These are phyloP conservation scores for Cotoneaster glaucophyllus DNA, from an alignment of 306 rosid genomes.

Conservation along the genomic window DNA sequence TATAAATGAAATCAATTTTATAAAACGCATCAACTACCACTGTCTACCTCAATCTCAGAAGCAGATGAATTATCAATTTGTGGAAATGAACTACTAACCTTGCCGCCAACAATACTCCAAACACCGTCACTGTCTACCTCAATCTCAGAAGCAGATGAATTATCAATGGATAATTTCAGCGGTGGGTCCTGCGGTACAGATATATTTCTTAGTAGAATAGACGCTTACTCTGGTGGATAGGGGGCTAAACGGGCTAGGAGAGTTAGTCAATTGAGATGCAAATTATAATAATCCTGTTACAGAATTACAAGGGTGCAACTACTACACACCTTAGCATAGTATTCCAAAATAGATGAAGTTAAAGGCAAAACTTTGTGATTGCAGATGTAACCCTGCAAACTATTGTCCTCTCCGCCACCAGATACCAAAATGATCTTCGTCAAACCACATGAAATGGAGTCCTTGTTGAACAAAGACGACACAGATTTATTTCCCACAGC, in stretches of 20 bases:
- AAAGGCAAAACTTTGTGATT: constrained; percentile 41
- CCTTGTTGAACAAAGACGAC: constrained; percentile 30
- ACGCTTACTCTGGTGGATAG: constrained; percentile 1
- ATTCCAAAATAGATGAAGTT: constrained; percentile 42
- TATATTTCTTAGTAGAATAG: constrained; percentile 14
- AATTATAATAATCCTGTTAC: neutral
- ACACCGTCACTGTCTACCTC: constrained; percentile 71
- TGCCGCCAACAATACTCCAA: constrained; percentile 95
- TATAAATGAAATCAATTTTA: neutral
- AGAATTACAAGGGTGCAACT: constrained; percentile 14
- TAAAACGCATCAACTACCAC: neutral
- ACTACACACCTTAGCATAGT: constrained; percentile 46
- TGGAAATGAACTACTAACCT: constrained; percentile 40
- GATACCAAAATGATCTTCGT: constrained; percentile 47
- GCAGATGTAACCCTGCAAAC: constrained; percentile 58
- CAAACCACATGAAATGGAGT: constrained; percentile 23
- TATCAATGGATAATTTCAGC: constrained; percentile 69
- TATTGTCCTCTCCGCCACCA: constrained; percentile 43
- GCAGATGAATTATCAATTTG: too few species aligned
- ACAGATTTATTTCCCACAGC: constrained; percentile 41
- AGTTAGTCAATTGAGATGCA: neutral
- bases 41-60: too few species aligned
- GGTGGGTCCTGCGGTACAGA: constrained; percentile 67
- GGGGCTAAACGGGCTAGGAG: neutral
- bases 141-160: constrained; percentile 65